phyloP scores from a whole-genome alignment of 1,139 yeast species.

The Suhomyces anneliseae region DNA sequence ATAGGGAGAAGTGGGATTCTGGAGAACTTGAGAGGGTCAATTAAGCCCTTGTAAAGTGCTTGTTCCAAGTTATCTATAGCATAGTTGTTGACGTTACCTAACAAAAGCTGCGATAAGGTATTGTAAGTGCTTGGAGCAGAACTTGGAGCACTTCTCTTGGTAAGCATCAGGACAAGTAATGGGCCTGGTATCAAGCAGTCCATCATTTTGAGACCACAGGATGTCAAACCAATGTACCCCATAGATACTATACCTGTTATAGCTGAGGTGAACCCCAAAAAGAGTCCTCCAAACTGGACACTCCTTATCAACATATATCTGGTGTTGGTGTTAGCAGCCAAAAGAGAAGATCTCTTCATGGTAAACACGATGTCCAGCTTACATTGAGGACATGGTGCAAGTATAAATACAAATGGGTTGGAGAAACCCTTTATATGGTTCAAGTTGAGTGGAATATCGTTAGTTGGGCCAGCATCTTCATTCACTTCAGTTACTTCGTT shows the following conservation, averaged over 20 bases:
- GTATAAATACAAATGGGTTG: slow-evolving; percentile 19
- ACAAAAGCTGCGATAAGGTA: slow-evolving; percentile 20
- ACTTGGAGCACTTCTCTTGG: slow-evolving; percentile 11
- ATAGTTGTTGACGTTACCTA: slow-evolving; percentile 20
- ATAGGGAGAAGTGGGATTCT: slow-evolving; percentile 44
- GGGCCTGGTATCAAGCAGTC: slow-evolving; percentile 40
- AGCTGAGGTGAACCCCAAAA: slow-evolving; percentile 42
- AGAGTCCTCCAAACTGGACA: slow-evolving; percentile 33
- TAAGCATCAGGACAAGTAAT: slow-evolving; percentile 31
- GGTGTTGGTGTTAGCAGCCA: slow-evolving; percentile 24
- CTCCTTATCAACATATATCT: slow-evolving; percentile 23
- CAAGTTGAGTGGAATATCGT: background rate
- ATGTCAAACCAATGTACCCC: slow-evolving; percentile 44
- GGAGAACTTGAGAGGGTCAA: slow-evolving; percentile 43
- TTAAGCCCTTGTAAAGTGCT: slow-evolving; percentile 35
- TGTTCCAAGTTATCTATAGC: slow-evolving; percentile 34
- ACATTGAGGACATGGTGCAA: slow-evolving; percentile 48
- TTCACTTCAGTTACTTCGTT: background rate
- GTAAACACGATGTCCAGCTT: slow-evolving; percentile 38
- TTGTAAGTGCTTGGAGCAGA: slow-evolving; percentile 8
- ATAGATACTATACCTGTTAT: slow-evolving; percentile 43
- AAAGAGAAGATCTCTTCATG: slow-evolving; percentile 31
- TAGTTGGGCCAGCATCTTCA: background rate
- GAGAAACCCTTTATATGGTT: no score
- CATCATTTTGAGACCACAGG: slow-evolving; percentile 43